Percentiles rank a stretch among this genome's conserved stretches.
phyloP scores from a whole-genome alignment of 1,139 yeast species.

The Protomyces macrosporus region DNA sequence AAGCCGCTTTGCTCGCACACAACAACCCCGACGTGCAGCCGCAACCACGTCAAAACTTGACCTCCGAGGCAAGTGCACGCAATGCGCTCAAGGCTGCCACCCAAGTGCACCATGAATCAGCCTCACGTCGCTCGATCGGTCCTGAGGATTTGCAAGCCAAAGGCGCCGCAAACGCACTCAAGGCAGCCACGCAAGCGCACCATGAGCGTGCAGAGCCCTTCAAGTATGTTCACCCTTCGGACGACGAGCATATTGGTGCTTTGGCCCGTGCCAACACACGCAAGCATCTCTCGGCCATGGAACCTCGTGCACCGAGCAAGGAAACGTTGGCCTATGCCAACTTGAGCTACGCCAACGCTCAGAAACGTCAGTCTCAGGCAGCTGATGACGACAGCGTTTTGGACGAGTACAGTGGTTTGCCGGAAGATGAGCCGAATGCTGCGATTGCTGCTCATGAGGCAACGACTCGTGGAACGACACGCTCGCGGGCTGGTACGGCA shows the following conservation, averaged over 20 bases:
- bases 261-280: constrained; percentile 17
- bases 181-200: constrained; percentile 21
- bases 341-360: constrained; percentile 7
- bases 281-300: constrained; percentile 8
- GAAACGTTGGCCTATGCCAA: constrained; percentile 13
- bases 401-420: background rate
- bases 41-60: constrained; percentile 1
- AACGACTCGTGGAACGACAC: background rate
- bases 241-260: constrained; percentile 12
- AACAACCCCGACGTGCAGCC: constrained; percentile 7
- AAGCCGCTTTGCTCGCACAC: constrained; percentile 18
- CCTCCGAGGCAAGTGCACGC: constrained; percentile 24
- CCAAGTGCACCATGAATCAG: constrained; percentile 22
- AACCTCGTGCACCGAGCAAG: constrained; percentile 11
- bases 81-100: constrained; percentile 22
- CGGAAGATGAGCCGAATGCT: background rate
- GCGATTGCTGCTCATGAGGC: background rate
- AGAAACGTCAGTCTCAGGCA: constrained; percentile 3
- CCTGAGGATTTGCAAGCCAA: constrained; percentile 23
- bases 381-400: background rate
- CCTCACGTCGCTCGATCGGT: constrained; percentile 10
- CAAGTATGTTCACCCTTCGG: constrained; percentile 22
- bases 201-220: constrained; percentile 18
- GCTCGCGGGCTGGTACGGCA: constrained; percentile 19
- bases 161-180: constrained; percentile 20